phyloP scores from a whole-genome alignment of 2,329 filamentous ascomycete genomes.

The Trichoderma oligosporum region DNA sequence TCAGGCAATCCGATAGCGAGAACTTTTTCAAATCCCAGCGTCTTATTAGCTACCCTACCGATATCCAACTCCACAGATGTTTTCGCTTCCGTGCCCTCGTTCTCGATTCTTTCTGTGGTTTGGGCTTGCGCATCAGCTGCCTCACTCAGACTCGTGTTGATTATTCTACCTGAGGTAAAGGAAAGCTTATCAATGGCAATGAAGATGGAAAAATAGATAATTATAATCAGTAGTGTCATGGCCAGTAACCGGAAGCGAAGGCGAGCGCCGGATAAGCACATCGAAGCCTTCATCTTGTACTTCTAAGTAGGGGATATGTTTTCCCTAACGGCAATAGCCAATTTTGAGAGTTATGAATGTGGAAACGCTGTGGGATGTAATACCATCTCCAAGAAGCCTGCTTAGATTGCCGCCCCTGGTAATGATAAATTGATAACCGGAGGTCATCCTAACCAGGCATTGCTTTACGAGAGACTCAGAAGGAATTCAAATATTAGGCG shows the following conservation, averaged over 20 bases:
- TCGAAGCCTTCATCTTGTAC: neutral
- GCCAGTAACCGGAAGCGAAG: neutral
- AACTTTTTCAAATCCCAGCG: conserved; percentile 43
- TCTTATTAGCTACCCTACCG: neutral
- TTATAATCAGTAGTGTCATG: neutral
- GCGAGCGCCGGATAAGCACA: neutral
- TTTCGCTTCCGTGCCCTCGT: neutral
- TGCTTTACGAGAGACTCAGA: too few relatives aligned
- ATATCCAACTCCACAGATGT: neutral
- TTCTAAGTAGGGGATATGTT: neutral
- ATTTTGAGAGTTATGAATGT: neutral
- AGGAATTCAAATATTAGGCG: neutral
- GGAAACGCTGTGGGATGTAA: neutral
- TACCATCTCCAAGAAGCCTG: neutral
- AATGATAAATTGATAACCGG: neutral
- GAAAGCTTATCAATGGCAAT: neutral
- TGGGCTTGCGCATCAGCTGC: neutral
- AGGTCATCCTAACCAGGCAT: neutral
- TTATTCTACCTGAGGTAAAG: neutral
- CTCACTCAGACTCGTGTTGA: neutral
- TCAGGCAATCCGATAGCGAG: conserved; percentile 49
- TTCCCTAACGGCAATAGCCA: too few relatives aligned
- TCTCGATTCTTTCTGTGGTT: neutral
- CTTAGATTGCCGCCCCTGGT: neutral
- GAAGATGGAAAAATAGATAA: neutral